Evolutionary conservation across 1,139 yeast genomes (phyloP).

Genomic region (Pneumocystis carinii): DNA sequence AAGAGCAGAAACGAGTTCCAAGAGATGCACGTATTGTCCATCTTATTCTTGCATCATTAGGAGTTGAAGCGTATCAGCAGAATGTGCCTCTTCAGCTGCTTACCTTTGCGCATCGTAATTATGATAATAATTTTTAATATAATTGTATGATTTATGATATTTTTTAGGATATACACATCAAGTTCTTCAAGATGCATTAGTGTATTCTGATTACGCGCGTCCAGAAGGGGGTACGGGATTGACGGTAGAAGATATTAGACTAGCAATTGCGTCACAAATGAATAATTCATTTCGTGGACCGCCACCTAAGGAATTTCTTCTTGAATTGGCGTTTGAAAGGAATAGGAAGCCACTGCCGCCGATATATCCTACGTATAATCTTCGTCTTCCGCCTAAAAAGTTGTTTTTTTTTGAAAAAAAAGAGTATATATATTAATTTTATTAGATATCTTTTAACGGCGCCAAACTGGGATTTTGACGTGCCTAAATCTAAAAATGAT

Average conservation of each 20-base stretch:
- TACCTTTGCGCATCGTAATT: conserved; percentile 67
- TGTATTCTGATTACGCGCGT: conserved; percentile 64
- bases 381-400: conserved; percentile 92
- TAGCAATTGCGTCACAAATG: conserved; percentile 86
- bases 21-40: conserved; percentile 85
- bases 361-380: conserved; percentile 82
- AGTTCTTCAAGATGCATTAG: conserved; percentile 72
- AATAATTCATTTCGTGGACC: conserved; percentile 92
- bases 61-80: conserved; percentile 82
- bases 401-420: conserved; percentile 69
- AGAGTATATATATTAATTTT: neutral
- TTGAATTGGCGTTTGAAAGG: conserved; percentile 84
- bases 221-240: conserved; percentile 16
- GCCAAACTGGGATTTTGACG: neutral
- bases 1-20: conserved; percentile 30
- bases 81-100: conserved; percentile 87
- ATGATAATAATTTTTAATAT: neutral
- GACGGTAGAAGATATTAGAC: conserved; percentile 74
- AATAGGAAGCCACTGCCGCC: conserved; percentile 83
- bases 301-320: conserved; percentile 78
- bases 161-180: conserved; percentile 54
- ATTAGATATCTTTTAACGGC: neutral
- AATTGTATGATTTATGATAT: conserved; percentile 16
- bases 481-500: neutral
- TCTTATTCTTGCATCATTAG: conserved; percentile 82